A percentile compares a stretch with the other conserved stretches of the same genome.
Evolutionary conservation across 768 basidiomycete genomes (phyloP).

Genomic region (Boletus coccyginus): DNA sequence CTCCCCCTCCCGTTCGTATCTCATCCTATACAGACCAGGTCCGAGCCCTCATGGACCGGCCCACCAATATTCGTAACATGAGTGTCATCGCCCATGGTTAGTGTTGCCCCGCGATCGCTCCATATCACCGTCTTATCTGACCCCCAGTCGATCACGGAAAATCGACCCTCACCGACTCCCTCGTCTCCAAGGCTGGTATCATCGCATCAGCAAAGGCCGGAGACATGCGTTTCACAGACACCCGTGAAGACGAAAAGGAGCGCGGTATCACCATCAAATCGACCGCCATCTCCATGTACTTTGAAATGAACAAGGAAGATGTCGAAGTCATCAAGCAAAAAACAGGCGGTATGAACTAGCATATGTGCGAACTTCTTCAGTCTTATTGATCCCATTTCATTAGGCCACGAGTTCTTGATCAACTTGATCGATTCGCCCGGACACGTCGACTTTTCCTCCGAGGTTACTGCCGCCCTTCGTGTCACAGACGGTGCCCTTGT

Average conservation of each 20-base stretch:
- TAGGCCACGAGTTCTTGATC: constrained; percentile 96
- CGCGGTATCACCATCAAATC: constrained; percentile 99
- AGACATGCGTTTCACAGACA: constrained; percentile 96
- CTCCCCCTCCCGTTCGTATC: not conserved
- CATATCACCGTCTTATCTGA: constrained; percentile 19
- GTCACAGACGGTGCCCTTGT: constrained; percentile 99
- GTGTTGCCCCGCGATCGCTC: constrained; percentile 27
- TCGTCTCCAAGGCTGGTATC: constrained; percentile 99
- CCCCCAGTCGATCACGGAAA: constrained; percentile 96
- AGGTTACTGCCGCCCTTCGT: constrained; percentile 99
- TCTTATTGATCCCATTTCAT: constrained; percentile 4
- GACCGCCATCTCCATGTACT: constrained; percentile 99
- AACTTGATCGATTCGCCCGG: constrained; percentile 99
- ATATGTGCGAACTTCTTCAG: not conserved
- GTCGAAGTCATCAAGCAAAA: constrained; percentile 86
- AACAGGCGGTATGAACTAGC: constrained; percentile 64
- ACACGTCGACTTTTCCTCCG: constrained; percentile 99
- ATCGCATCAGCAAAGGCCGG: constrained; percentile 94
- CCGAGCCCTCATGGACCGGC: constrained; percentile 81
- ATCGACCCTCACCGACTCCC: constrained; percentile 97
- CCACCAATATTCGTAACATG: constrained; percentile 95
- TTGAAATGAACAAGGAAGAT: constrained; percentile 91
- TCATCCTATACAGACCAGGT: constrained; percentile 64
- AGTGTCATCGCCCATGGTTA: constrained; percentile 89
- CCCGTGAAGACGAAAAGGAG: constrained; percentile 97